Evolutionary conservation across 345 rosid genomes (phyloP), one percentile per base, ranked within the genome.

Genomic region (Ailanthus altissimus): DNA sequence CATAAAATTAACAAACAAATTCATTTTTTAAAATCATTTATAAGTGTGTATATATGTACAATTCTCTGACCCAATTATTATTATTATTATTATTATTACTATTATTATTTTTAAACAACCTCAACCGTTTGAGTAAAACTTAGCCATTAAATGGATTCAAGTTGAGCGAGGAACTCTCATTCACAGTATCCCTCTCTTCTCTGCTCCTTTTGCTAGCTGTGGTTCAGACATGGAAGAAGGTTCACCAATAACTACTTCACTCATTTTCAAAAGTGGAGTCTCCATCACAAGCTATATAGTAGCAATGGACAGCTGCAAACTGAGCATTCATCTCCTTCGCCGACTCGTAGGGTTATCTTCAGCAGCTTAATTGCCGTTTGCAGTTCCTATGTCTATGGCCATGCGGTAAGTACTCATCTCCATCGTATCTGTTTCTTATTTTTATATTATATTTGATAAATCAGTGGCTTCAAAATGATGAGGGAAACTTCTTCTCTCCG

Each of bases 361-460:
- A 80, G 78, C 82, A 70, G 77, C 32, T 61, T 75, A 16, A 73
- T 78, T 20, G 84, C 82, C 14, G 82, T 75, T 50, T 74, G 84
- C 38, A 84, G 82, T 8, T 81, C 84, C 26, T 81, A 65, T 66
- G 82, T 54, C n/a, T 84, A 75, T 56, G 86, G 86, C 50, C 81
- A 57, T 63, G 77, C 84, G 0, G 86, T 84, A 67, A 65, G 82
- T 75, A 16, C 38, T 32, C 38, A n/a, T n/a, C n/a, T n/a, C n/a
- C n/a, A n/a, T n/a, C n/a, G n/a, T n/a, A n/a, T n/a, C n/a, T n/a
- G n/a, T n/a, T n/a, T n/a, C n/a, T n/a, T n/a, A n/a, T n/a, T n/a
- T n/a, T n/a, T n/a, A n/a, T n/a, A n/a, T n/a, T n/a, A n/a, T n/a
- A n/a, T n/a, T n/a, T n/a, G n/a, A n/a, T n/a, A n/a, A n/a, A n/a